Base-by-base conservation (phyloP, 805 yeast species). In the Candida nemodendra region DNA sequence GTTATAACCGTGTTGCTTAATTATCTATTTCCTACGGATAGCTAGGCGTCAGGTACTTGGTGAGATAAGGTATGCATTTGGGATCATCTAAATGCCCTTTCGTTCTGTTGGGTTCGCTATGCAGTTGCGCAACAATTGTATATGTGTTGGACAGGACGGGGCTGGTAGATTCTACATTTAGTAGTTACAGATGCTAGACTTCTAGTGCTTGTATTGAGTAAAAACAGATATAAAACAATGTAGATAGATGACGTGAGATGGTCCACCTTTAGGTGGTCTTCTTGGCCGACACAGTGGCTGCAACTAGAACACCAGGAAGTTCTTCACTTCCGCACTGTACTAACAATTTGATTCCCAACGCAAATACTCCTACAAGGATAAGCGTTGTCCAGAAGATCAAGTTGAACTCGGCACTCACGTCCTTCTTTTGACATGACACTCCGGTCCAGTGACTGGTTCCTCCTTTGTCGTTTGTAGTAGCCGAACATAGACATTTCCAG, bases 41-140 rank as follows among this genome's bases (percentile, higher is more conserved):
- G 61, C 55, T 59, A 74, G 71, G 84, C 78, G 84, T 79, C 85
- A 72, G 72, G 84, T 78, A 76, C 74, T 68, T 69, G 84, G 84
- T 70, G 79, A 79, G 84, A 79, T 51, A 44, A 64, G 69, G 48
- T 43, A 45, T 49, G 54, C 61, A 49, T 49, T 57, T 47, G 54
- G 70, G 79, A 66, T 71, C 82, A 74, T 79, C 86, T 79, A 71
- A 79, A 65, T 62, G 84, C 84, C 73, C 82, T 72, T 72, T 74
- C 72, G 71, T 64, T 61, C 57, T 61, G 50, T 51, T 52, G 59
- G 56, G 56, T 57, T 49, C 36, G 32, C 18, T 34, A 27, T 32
- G n/a, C 13, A 19, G 21, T 13, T 17, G 19, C 36, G 36, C 41
- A 18, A 36, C 62, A 54, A 11, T 11, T 21, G 9, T 21, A 21